A percentile compares a stretch with the other conserved stretches of the same genome.
These are phyloP conservation scores for Plasmodium blacklocki DNA, from an alignment of 169 alveolate genomes.

Conservation along the genomic window DNA sequence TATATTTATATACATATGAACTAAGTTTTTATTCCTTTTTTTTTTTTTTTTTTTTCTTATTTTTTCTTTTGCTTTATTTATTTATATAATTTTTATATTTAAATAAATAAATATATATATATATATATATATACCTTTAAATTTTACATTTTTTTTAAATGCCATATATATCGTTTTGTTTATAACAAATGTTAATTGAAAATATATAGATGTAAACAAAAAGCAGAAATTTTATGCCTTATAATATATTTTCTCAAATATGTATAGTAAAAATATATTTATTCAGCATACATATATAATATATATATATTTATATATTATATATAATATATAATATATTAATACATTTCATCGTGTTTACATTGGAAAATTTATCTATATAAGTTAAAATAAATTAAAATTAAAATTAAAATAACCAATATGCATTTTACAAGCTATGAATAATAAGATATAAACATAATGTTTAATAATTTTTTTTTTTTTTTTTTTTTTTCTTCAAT, in stretches of 20 bases:
- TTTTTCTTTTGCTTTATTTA: slow-evolving; percentile 2
- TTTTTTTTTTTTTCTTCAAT: slow-evolving; percentile 14
- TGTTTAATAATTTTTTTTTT: neutral
- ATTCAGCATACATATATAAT: neutral
- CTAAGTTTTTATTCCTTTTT: no score
- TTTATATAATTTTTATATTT: neutral
- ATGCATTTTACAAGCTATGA: no score
- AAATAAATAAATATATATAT: slow-evolving; percentile 3
- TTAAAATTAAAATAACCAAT: no score
- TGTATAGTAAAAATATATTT: slow-evolving; percentile 3
- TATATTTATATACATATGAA: no score
- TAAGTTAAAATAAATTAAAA: no score
- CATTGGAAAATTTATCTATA: no score
- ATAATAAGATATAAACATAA: neutral
- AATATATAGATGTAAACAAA: slow-evolving; percentile 14
- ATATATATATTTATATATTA: slow-evolving; percentile 1
- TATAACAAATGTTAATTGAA: slow-evolving; percentile 9
- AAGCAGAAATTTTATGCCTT: neutral
- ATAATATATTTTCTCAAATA: neutral
- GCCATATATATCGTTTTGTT: neutral
- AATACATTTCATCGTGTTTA: no score
- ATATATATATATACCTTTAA: neutral
- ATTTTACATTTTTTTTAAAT: neutral
- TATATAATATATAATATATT: neutral
- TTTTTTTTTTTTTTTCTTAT: no score